Evolutionary conservation across 176 grass and related monocot genomes (phyloP).

Genomic region (Cymbopogon citratus): DNA sequence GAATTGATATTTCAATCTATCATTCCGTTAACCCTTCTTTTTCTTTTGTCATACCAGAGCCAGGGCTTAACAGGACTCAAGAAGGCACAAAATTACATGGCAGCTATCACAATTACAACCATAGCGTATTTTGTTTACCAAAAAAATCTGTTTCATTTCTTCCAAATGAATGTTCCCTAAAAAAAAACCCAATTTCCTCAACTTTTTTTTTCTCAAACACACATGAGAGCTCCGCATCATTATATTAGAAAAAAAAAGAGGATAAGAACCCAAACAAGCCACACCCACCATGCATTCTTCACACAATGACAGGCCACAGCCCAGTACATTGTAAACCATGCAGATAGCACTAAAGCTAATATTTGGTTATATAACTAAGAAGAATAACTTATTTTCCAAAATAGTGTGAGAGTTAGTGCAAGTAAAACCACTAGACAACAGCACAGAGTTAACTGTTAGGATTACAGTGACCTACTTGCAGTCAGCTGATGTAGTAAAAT

Average conservation of each 20-base stretch:
- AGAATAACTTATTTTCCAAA: neutral
- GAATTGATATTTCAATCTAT: constrained; percentile 25
- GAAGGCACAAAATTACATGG: neutral
- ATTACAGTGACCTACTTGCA: neutral
- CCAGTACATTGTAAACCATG: neutral
- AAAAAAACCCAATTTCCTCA: too few species aligned
- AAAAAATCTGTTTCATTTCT: neutral
- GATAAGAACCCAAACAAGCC: too few species aligned
- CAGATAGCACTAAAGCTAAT: neutral
- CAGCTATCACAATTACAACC: neutral
- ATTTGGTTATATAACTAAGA: neutral
- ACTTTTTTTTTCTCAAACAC: too few species aligned
- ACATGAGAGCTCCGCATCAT: too few species aligned
- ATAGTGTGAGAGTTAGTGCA: neutral
- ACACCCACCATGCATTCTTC: neutral
- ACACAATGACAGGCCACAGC: neutral
- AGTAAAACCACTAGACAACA: neutral
- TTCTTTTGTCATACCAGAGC: neutral
- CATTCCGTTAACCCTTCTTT: constrained; percentile 8
- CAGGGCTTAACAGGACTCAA: neutral
- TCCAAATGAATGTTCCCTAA: neutral
- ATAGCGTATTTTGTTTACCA: neutral
- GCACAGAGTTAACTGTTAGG: neutral
- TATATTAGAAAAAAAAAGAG: too few species aligned
- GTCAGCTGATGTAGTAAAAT: neutral